Evolutionary conservation across 352 stramenopile genomes (phyloP), one percentile per base, ranked within the genome.

Genomic region (Phytophthora boehmeriae): DNA sequence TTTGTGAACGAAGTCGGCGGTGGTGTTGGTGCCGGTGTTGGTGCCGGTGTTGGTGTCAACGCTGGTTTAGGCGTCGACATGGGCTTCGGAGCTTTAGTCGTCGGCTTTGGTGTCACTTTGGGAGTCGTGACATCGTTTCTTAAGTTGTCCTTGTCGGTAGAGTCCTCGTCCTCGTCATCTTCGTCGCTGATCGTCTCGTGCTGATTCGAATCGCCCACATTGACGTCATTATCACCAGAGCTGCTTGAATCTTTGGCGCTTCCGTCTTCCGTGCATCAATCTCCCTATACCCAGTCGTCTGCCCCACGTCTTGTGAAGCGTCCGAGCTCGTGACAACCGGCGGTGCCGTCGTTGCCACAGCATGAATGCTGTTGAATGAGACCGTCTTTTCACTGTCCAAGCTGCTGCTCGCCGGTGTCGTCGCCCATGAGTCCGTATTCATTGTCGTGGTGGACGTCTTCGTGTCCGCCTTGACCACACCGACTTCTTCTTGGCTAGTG

Each of bases 401-500:
- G 14, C 10, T 66, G 30, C 42, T 30, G 52, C 52, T 72, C 1
- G 23, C 35, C 32, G 49, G 25, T 20, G 62, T 51, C 55, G 47
- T 30, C 23, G 61, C 48, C 60, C 66, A 67, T n/a, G 51, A 23
- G 1, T 14, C 34, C 5, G 46, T 62, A 17, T 28, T 46, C 27
- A 71, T 34, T 8, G 41, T 57, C 11, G 46, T 68, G 5, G 41
- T 27, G 41, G 47, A 68, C 47, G 64, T 32, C 36, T 45, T 59
- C 14, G 35, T 58, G 20, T 63, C 36, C 8, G 55, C 53, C 28
- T 51, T 68, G 27, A 75, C 66, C 5, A 65, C 47, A 48, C 62
- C 66, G 8, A 47, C 39, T 17, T 52, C 50, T n/a, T 43, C 14
- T 8, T 64, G 8, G 9, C 34, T 30, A 0, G 44, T 58, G 2